These are phyloP conservation scores for Xylaria longipes DNA, from an alignment of 495 filamentous ascomycete species.

Conservation along the genomic window DNA sequence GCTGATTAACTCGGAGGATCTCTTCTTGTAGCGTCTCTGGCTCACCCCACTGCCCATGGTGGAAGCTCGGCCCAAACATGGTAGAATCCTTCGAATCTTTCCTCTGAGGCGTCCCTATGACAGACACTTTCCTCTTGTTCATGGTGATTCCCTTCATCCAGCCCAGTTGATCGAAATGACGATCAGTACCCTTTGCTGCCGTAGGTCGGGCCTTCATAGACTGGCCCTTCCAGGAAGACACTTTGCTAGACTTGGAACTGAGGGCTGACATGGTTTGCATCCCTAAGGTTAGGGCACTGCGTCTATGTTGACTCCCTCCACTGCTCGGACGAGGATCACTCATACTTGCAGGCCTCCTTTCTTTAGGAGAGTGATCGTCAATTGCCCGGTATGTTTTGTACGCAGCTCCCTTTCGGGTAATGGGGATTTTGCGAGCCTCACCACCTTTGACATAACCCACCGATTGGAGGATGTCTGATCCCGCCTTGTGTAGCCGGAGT, in stretches of 20 bases:
- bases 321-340: conserved; percentile 55
- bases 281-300: conserved; percentile 53
- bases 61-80: conserved; percentile 51
- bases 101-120: conserved; percentile 41
- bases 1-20: conserved; percentile 80
- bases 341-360: conserved; percentile 55
- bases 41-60: conserved; percentile 69
- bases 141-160: conserved; percentile 97
- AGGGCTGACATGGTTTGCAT: conserved; percentile 49
- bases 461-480: conserved; percentile 65
- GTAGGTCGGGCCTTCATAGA: conserved; percentile 70
- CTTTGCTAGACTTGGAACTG: conserved; percentile 42
- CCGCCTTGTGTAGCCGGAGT: conserved; percentile 78
- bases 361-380: conserved; percentile 57
- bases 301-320: conserved; percentile 43
- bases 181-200: conserved; percentile 65
- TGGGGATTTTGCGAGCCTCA: conserved; percentile 66
- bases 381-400: conserved; percentile 82
- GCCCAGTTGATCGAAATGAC: conserved; percentile 66
- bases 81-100: conserved; percentile 50
- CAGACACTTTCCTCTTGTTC: conserved; percentile 57
- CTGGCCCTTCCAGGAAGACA: conserved; percentile 54
- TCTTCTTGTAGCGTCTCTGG: conserved; percentile 86
- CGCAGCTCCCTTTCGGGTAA: conserved; percentile 82
- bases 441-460: conserved; percentile 81